Percentiles rank a stretch among this genome's conserved stretches.
Conservation (phyloP, 1,139 yeast species). For the Pneumocystis oryctolagi region DNA sequence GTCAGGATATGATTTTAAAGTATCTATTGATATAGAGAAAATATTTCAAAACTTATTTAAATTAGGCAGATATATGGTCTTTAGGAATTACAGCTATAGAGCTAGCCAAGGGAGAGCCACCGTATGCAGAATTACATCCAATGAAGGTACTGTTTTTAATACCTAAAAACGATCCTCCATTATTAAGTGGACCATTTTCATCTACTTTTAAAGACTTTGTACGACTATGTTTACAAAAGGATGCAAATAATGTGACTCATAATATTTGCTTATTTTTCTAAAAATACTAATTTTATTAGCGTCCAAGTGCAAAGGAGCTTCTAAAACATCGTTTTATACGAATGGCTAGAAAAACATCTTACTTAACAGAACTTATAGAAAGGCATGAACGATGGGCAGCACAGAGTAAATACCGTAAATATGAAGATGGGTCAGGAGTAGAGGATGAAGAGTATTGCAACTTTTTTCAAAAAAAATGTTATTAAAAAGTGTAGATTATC, state of each 20-base stretch:
- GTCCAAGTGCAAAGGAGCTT: slow-evolving; percentile 18
- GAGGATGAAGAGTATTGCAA: neutral
- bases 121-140: slow-evolving; percentile 54
- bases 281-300: slow-evolving; percentile 6
- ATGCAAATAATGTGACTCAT: slow-evolving; percentile 29
- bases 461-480: neutral
- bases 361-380: slow-evolving; percentile 13
- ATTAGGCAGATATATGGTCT: slow-evolving; percentile 72
- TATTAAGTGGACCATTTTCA: slow-evolving; percentile 34
- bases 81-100: slow-evolving; percentile 73
- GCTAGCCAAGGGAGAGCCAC: slow-evolving; percentile 57
- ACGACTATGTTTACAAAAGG: slow-evolving; percentile 41
- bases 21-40: neutral
- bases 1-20: slow-evolving; percentile 41
- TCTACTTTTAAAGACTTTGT: slow-evolving; percentile 47
- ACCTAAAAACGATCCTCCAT: slow-evolving; percentile 56
- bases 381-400: slow-evolving; percentile 11
- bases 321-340: slow-evolving; percentile 15
- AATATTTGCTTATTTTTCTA: neutral
- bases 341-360: slow-evolving; percentile 13
- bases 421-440: slow-evolving; percentile 1
- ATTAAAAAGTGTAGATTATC: neutral
- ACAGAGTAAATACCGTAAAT: slow-evolving; percentile 1
- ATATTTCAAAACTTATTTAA: neutral
- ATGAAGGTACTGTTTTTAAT: slow-evolving; percentile 59